Percentiles rank a stretch among this genome's conserved stretches.
Conservation (phyloP, 2,329 filamentous ascomycete genomes). For the Sporothrix brunneoviolacea region DNA sequence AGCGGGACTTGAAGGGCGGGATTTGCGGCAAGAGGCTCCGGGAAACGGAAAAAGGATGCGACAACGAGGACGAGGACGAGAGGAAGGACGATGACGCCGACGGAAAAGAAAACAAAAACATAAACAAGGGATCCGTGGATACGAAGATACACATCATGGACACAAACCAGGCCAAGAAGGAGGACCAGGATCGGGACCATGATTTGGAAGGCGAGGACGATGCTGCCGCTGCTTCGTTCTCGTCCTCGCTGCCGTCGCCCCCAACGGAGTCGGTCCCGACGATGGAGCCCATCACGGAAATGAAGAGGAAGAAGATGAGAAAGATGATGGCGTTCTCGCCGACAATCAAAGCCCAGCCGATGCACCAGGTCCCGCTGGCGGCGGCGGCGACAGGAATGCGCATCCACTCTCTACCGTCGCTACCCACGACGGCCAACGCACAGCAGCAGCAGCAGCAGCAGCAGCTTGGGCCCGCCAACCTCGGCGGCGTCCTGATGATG, state of each 20-base stretch:
- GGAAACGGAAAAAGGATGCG: background rate
- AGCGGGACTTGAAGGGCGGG: slow-evolving; percentile 29
- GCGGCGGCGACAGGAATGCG: background rate
- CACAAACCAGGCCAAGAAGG: too few species aligned
- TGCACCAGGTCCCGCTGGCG: background rate
- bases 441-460: background rate
- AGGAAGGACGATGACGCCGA: slow-evolving; percentile 25
- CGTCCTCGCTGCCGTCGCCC: slow-evolving; percentile 21
- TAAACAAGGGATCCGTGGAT: too few species aligned
- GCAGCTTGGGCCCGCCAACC: background rate
- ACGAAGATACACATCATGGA: too few species aligned
- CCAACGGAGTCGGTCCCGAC: slow-evolving; percentile 15
- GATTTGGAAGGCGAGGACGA: slow-evolving; percentile 25
- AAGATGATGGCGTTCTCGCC: slow-evolving; percentile 3
- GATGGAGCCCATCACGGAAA: background rate
- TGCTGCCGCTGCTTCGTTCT: slow-evolving; percentile 19
- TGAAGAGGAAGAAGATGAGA: background rate
- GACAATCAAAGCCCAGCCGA: slow-evolving; percentile 27
- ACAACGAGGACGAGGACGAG: background rate
- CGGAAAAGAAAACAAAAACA: background rate
- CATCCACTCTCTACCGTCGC: background rate
- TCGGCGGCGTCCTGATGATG: background rate
- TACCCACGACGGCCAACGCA: too few species aligned
- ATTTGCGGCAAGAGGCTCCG: background rate
- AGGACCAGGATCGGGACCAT: too few species aligned